phyloP scores from a whole-genome alignment of 2,329 filamentous ascomycete species.

The Coniochaeta pulveracea region DNA sequence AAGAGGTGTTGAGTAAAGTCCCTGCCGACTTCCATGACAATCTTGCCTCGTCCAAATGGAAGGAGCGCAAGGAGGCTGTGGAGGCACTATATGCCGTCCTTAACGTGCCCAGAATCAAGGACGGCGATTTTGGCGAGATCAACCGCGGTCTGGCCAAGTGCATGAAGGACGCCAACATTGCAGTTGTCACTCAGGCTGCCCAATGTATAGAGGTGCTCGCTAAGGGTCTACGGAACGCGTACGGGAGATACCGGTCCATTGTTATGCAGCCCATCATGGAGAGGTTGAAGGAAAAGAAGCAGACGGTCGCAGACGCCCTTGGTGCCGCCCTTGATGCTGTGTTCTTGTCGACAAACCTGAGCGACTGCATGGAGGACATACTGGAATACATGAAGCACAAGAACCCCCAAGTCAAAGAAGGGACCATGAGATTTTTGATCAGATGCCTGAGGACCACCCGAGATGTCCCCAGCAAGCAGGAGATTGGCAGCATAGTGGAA shows the following conservation, averaged over 20 bases:
- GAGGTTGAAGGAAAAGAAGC: conserved; percentile 95
- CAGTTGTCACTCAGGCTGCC: conserved; percentile 84
- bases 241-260: conserved; percentile 66
- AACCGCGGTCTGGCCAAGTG: conserved; percentile 77
- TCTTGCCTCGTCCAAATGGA: conserved; percentile 90
- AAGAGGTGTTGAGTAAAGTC: conserved; percentile 75
- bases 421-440: conserved; percentile 87
- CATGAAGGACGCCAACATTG: conserved; percentile 98
- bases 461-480: conserved; percentile 72
- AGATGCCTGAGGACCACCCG: conserved; percentile 74
- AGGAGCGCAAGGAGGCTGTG: conserved; percentile 89
- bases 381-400: conserved; percentile 79
- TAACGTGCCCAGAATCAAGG: conserved; percentile 85
- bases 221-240: conserved; percentile 69
- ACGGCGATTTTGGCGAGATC: conserved; percentile 78
- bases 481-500: conserved; percentile 80
- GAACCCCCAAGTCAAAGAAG: conserved; percentile 95
- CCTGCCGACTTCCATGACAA: conserved; percentile 74
- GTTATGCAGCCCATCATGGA: conserved; percentile 90
- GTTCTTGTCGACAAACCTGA: conserved; percentile 55
- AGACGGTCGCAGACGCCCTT: conserved; percentile 75
- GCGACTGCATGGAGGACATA: conserved; percentile 87
- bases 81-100: conserved; percentile 67
- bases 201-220: conserved; percentile 86
- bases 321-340: conserved; percentile 70